Evolutionary conservation across 768 basidiomycete genomes (phyloP).

Genomic region (Leccinum uliginosum): DNA sequence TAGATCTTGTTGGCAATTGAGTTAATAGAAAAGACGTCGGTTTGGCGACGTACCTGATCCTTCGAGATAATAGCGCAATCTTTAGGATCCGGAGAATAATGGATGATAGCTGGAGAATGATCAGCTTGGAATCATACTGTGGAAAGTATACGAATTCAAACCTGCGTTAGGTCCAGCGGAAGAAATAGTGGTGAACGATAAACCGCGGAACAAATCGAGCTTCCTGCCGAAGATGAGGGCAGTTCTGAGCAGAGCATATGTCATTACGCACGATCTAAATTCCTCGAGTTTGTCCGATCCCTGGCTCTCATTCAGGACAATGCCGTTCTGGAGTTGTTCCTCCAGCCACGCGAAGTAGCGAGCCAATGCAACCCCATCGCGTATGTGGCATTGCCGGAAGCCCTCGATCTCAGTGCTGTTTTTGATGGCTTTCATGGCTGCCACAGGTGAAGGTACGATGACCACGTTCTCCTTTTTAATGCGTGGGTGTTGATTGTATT

Average conservation of each 20-base stretch:
- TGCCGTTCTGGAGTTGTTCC: constrained; percentile 63
- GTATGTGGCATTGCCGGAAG: constrained; percentile 82
- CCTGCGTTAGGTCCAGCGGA: constrained; percentile 90
- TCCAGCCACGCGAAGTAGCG: constrained; percentile 96
- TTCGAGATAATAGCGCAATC: constrained; percentile 72
- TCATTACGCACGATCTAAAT: constrained; percentile 67
- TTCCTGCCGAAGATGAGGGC: constrained; percentile 43
- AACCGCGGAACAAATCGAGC: constrained; percentile 73
- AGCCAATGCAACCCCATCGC: constrained; percentile 84
- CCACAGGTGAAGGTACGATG: constrained; percentile 66
- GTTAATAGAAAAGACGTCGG: constrained; percentile 27
- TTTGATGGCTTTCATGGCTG: constrained; percentile 78
- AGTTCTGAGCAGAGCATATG: background rate
- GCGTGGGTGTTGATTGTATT: background rate
- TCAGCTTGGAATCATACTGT: background rate
- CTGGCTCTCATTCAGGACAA: constrained; percentile 69
- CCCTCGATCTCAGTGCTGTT: constrained; percentile 81
- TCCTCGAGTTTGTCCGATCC: constrained; percentile 76
- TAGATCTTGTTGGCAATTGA: constrained; percentile 49
- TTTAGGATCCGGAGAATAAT: constrained; percentile 77
- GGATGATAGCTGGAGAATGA: constrained; percentile 70
- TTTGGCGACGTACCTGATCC: constrained; percentile 49
- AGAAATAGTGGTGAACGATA: constrained; percentile 92
- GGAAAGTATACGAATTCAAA: constrained; percentile 29
- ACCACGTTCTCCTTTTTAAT: constrained; percentile 49